Evolutionary conservation across 768 basidiomycete genomes (phyloP), one percentile per base, ranked within the genome.

Genomic region (Amanita exitialis): DNA sequence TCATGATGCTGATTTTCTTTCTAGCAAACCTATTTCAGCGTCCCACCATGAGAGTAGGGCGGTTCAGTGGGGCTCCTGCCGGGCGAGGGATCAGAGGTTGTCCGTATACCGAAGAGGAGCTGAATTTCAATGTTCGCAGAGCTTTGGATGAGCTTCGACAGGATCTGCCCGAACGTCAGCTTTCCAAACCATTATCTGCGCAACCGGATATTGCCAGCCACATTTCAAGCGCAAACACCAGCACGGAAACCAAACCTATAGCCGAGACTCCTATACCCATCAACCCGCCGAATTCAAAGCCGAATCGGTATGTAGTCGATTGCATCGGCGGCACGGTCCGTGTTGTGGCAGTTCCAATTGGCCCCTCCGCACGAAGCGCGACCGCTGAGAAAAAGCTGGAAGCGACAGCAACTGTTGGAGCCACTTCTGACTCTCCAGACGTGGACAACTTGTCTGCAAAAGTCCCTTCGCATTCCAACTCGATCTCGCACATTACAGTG

Each of bases 61-160:
- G 28, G 32, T 23, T 13, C 34, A 47, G 35, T 16, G 46, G 32
- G n/a, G 10, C 20, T 20, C n/a, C 35, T 25, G 35, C 9, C 35
- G 20, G 20, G 46, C 21, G 16, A 7, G 28, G 44, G n/a, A 16
- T 20, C 3, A 35, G 20, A 15, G 32, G 30, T 28, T 51, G 23
- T 21, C 39, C 49, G 7, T 32, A 50, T 21, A 50, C 28, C 12
- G 49, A 51, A 44, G 49, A 48, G 21, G 47, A 51, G 15, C 42
- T 51, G 10, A 51, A 32, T 23, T 42, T 43, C 21, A 44, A 51
- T 36, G 49, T 51, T 23, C 41, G 49, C 15, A 30, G 39, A 23
- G 49, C 49, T 7, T 44, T 51, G 21, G 41, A 51, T 3, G 49
- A 44, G 41, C 48, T 49, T 30, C 37, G 48, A 32, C 30, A 41